Evolutionary conservation across 106 monocot species (phyloP), one percentile per base, ranked within the genome.

Genomic region (Gastrodia elata): DNA sequence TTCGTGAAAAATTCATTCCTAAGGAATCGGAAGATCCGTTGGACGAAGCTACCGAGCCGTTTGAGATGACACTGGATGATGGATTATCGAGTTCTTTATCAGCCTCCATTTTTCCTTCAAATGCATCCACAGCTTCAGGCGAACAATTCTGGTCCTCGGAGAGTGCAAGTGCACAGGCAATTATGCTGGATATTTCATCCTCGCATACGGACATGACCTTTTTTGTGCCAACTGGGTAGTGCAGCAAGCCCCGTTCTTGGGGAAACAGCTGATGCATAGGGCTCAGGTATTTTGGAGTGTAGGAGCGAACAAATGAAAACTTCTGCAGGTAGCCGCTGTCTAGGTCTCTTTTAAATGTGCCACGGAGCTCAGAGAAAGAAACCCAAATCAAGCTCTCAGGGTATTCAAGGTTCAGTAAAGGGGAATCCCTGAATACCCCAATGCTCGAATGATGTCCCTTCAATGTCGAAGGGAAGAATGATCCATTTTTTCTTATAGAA

Each of bases 161-260:
- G 33, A 79, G 36, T 0, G 79, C 70, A 20, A 90, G 44, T 26
- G 83, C 85, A 58, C 83, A 90, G 30, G 90, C 83, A 78, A 94
- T 88, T 25, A 90, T 76, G 81, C 90, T 94, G n/a, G 94, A 87
- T 71, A 90, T 69, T 68, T 94, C 89, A 73, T 88, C 83, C 71
- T 90, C 94, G 68, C 25, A 73, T 58, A 90, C 70, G 44, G 85
- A 88, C 14, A 86, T 78, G 8, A 87, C 72, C 75, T 65, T 74
- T 65, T 74, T 83, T 1, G 73, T 8, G 26, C 81, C 73, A 39
- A 90, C 39, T 30, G 81, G 87, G 74, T 84, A 89, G 65, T 84
- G 74, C 49, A 87, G 39, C 18, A 74, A 68, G 30, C 83, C 72
- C 26, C 20, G 78, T 46, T 83, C 82, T 40, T 81, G 68, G 41